Evolutionary conservation across 148 eudicot species (phyloP), one percentile per base, ranked within the genome.

Genomic region (Nyssa sinensis): DNA sequence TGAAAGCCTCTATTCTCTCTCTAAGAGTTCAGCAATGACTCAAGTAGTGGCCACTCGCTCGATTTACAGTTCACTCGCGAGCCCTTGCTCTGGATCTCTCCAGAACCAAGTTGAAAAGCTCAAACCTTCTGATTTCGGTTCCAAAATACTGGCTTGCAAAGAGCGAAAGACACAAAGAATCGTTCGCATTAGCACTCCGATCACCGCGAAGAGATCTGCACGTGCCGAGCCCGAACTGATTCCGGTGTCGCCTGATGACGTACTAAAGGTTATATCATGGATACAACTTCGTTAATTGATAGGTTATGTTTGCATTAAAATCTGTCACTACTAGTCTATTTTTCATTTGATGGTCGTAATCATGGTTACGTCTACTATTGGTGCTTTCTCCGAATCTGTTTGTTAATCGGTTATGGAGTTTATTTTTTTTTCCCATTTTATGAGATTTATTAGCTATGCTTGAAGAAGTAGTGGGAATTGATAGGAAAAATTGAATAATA

Each of bases 201-300:
- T 77, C 82, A 62, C 44, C 69, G 88, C 79, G n/a, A 65, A 16
- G 59, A 75, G 77, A 69, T 84, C 84, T 64, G 75, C 84, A 3
- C 64, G 80, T 3, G 79, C 79, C 68, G 86, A 85, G 71, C 70
- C 73, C 2, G 74, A 84, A 65, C 80, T 89, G 57, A 61, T 91
- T 25, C 97, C 94, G 1, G 88, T 89, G 27, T 57, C 92, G 63
- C 97, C 92, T 11, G 93, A 88, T 29, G 97, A 89, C 49, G 73
- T 68, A 23, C 78, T 86, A 3, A 79, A 76, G 88, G 93, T 90
- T 17, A 24, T 14, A 2, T 57, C 62, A 30, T 59, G 63, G 16
- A 13, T 33, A 23, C 31, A 5, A 25, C 49, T 31, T 58, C 49
- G 55, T 58, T 33, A 61, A 64, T 57, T 62, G 23, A 57, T 37